A percentile compares a stretch with the other conserved stretches of the same genome.
Conservation (phyloP, 805 yeast genomes). For the Pichia heedii region DNA sequence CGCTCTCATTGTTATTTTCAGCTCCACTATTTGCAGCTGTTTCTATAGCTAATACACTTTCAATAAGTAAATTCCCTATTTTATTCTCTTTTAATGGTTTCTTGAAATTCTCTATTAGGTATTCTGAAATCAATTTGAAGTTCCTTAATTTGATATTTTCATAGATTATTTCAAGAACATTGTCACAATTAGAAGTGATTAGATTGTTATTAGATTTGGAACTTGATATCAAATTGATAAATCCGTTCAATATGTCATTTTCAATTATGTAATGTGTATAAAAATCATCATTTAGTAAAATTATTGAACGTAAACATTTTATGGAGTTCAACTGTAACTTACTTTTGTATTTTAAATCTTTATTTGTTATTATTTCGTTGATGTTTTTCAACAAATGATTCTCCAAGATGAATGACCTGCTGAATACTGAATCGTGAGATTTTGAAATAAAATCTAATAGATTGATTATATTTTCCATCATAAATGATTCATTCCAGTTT, state of each 20-base stretch:
- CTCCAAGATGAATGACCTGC: conserved; percentile 56
- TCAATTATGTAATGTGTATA: conserved; percentile 51
- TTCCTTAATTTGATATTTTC: conserved; percentile 16
- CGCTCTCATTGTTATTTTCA: conserved; percentile 20
- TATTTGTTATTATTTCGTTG: conserved; percentile 33
- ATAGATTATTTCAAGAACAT: conserved; percentile 31
- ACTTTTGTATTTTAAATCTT: conserved; percentile 30
- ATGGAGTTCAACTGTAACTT: conserved; percentile 60
- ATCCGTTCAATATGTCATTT: conserved; percentile 40
- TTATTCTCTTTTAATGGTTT: neutral
- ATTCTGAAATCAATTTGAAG: conserved; percentile 14
- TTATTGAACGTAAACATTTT: conserved; percentile 55
- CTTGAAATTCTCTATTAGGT: conserved; percentile 15
- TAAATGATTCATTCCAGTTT: conserved; percentile 1
- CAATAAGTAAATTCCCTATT: conserved; percentile 17
- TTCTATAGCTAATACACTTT: neutral
- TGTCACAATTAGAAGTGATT: conserved; percentile 67
- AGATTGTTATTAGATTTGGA: conserved; percentile 48
- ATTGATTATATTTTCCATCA: conserved; percentile 46
- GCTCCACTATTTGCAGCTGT: conserved; percentile 15
- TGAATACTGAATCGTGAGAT: conserved; percentile 49
- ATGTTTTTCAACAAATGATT: conserved; percentile 51
- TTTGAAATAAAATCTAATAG: conserved; percentile 57
- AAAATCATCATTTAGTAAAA: conserved; percentile 53
- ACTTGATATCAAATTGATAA: conserved; percentile 41